phyloP scores from a whole-genome alignment of 371 early-diverging fungal genomes.

The Syncephalis plumigaleata region DNA sequence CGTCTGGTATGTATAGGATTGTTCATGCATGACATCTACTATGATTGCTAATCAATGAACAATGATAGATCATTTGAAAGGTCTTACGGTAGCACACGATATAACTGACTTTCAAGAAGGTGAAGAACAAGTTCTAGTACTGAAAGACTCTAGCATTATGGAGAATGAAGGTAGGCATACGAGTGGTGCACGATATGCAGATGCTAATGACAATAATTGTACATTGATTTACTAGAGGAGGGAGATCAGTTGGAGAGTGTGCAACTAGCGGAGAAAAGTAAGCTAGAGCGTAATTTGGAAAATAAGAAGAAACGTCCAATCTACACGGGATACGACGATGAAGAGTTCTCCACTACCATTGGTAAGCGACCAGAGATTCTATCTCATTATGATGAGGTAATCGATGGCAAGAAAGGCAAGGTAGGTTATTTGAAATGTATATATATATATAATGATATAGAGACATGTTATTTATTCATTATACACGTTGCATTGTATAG shows the following conservation, averaged over 20 bases:
- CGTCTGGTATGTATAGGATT: slow-evolving; percentile 9
- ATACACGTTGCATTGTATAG: not conserved
- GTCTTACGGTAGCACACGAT: slow-evolving; percentile 62
- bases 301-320: slow-evolving; percentile 32
- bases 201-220: not conserved
- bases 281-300: slow-evolving; percentile 48
- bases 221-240: slow-evolving; percentile 18
- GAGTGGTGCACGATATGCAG: not conserved
- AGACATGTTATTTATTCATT: not conserved
- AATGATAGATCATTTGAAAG: slow-evolving; percentile 37
- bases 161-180: slow-evolving; percentile 24
- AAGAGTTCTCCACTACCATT: slow-evolving; percentile 20
- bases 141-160: slow-evolving; percentile 66
- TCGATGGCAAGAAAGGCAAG: slow-evolving; percentile 21
- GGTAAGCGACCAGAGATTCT: slow-evolving; percentile 37
- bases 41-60: slow-evolving; percentile 6
- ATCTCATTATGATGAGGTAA: slow-evolving; percentile 72
- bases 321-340: slow-evolving; percentile 68
- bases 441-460: not conserved
- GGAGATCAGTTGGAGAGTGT: slow-evolving; percentile 57
- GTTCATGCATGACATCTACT: slow-evolving; percentile 9
- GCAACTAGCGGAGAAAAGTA: slow-evolving; percentile 47
- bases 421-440: slow-evolving; percentile 11
- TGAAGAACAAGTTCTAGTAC: slow-evolving; percentile 76
- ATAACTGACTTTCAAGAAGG: slow-evolving; percentile 49